These are phyloP conservation scores for Agrocybe pediades DNA, from an alignment of 768 basidiomycete genomes.

Conservation along the genomic window DNA sequence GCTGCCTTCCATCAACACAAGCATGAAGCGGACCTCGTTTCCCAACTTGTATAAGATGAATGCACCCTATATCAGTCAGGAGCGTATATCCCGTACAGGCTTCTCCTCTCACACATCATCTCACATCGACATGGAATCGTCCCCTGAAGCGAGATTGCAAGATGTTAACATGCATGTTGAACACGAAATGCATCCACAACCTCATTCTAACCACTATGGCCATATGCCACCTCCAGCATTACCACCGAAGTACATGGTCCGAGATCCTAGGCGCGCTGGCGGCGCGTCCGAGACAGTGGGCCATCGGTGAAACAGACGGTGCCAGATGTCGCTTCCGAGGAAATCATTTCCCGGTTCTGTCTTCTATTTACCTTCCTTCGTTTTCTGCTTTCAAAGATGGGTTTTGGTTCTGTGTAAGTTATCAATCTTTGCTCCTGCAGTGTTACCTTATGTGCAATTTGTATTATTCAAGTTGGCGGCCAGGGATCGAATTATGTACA, in stretches of 20 bases:
- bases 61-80: not conserved
- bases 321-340: not conserved
- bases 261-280: not conserved
- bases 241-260: not conserved
- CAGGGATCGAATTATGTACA: too few species aligned
- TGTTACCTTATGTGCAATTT: too few species aligned
- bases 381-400: not conserved
- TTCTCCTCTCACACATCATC: not conserved
- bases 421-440: too few species aligned
- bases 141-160: not conserved
- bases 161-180: slow-evolving; percentile 12
- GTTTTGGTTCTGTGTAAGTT: not conserved
- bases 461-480: not conserved
- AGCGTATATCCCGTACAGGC: not conserved
- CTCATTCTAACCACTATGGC: not conserved
- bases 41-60: slow-evolving; percentile 9
- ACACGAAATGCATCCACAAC: not conserved
- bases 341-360: too few species aligned
- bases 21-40: slow-evolving; percentile 17
- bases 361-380: not conserved
- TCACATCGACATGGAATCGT: not conserved
- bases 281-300: not conserved
- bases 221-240: not conserved
- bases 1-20: slow-evolving; percentile 17
- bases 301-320: not conserved